Percentiles rank a stretch among this genome's conserved stretches.
Evolutionary conservation across 257 asterid genomes (phyloP).

Genomic region (Solanum phureja): DNA sequence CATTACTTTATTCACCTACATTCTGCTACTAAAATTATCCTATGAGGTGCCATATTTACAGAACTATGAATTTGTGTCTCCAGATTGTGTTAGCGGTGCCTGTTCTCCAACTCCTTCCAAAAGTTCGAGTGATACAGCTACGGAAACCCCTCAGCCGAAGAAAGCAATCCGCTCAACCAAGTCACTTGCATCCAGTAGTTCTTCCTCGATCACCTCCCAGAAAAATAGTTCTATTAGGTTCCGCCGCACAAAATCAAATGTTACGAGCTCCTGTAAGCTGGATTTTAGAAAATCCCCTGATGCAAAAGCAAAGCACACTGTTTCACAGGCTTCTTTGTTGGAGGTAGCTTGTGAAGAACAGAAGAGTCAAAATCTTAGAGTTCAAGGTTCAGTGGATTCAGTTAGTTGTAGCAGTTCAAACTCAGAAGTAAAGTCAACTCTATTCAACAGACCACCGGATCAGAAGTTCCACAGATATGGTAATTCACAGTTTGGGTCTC

Average conservation of each 20-base stretch:
- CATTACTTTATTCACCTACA: not conserved
- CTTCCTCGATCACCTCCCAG: conserved; percentile 21
- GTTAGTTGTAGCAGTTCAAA: conserved; percentile 1
- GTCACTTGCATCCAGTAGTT: conserved; percentile 26
- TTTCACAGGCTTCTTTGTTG: not conserved
- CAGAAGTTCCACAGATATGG: conserved; percentile 1
- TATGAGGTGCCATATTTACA: not conserved
- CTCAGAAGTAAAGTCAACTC: conserved; percentile 6
- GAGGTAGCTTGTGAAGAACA: not conserved
- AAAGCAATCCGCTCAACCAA: conserved; percentile 8
- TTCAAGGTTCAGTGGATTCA: conserved; percentile 3
- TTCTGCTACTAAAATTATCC: not conserved
- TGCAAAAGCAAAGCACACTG: conserved; percentile 1
- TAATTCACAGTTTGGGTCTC: conserved; percentile 17
- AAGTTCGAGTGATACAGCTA: conserved; percentile 7
- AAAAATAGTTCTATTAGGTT: conserved; percentile 20
- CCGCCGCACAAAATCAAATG: conserved; percentile 23
- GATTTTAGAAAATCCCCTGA: conserved; percentile 17
- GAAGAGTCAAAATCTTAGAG: not conserved
- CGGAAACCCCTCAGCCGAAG: conserved; percentile 29
- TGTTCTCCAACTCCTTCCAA: conserved; percentile 19
- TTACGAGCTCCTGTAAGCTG: conserved; percentile 13
- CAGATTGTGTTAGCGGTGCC: conserved; percentile 37
- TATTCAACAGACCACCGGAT: conserved; percentile 1
- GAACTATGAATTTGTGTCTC: not conserved